Conservation (phyloP, 2,329 filamentous ascomycete species). For the Fusarium floridanum region DNA sequence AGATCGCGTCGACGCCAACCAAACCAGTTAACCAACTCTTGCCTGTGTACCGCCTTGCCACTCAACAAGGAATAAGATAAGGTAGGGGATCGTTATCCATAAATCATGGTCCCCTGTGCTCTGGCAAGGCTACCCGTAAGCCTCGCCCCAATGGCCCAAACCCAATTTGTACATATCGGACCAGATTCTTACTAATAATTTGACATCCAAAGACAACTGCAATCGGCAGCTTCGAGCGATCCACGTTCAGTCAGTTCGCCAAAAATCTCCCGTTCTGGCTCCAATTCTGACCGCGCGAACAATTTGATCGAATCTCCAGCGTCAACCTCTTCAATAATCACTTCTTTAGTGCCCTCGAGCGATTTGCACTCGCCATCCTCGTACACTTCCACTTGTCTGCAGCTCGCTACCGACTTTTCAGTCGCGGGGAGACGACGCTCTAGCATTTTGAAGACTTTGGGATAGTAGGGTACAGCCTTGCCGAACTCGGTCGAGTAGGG, state of each 20-base stretch:
- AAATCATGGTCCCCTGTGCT: background rate
- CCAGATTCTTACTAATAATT: constrained; percentile 46
- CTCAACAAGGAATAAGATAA: constrained; percentile 10
- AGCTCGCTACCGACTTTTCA: constrained; percentile 55
- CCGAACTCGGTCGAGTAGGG: constrained; percentile 1
- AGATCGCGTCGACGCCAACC: constrained; percentile 23
- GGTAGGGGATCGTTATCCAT: constrained; percentile 1
- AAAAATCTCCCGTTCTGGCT: constrained; percentile 21
- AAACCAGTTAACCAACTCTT: constrained; percentile 16
- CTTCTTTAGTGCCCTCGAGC: constrained; percentile 54
- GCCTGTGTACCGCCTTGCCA: constrained; percentile 29
- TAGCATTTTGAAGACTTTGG: constrained; percentile 66
- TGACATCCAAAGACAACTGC: constrained; percentile 67
- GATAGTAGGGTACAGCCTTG: constrained; percentile 54
- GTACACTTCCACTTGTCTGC: constrained; percentile 62
- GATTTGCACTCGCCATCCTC: constrained; percentile 54
- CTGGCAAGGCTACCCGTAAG: background rate
- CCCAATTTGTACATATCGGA: constrained; percentile 11
- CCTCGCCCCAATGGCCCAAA: constrained; percentile 2
- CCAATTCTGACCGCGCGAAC: background rate
- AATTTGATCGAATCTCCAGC: constrained; percentile 12
- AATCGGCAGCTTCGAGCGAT: constrained; percentile 60
- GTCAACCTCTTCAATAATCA: constrained; percentile 62
- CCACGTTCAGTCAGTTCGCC: constrained; percentile 32
- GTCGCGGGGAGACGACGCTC: constrained; percentile 61